Evolutionary conservation across 2,329 filamentous ascomycete genomes (phyloP).

Genomic region (Bipolaris sorokiniana): DNA sequence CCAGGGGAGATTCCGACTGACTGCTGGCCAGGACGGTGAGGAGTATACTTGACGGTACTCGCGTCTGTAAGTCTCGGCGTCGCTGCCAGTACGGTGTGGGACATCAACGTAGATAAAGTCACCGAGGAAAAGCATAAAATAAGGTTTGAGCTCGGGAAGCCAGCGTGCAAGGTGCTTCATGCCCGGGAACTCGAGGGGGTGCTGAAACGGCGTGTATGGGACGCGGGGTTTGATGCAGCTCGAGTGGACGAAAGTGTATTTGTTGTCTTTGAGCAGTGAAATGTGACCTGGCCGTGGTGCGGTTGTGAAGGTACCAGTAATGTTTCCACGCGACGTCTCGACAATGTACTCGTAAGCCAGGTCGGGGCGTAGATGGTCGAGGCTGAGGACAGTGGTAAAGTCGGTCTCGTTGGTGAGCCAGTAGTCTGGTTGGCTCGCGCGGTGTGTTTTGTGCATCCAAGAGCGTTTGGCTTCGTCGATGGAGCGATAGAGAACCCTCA

Average conservation of each 20-base stretch:
- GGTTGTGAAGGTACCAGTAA: constrained; percentile 79
- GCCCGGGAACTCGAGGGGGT: constrained; percentile 82
- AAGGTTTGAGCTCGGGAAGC: constrained; percentile 72
- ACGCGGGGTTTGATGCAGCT: constrained; percentile 93
- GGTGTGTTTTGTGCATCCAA: constrained; percentile 42
- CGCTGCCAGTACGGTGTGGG: constrained; percentile 75
- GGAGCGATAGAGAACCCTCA: constrained; percentile 54
- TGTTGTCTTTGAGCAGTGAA: constrained; percentile 64
- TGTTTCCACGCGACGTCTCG: constrained; percentile 72
- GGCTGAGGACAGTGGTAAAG: constrained; percentile 73
- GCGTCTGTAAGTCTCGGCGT: constrained; percentile 77
- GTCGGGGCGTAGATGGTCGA: constrained; percentile 72
- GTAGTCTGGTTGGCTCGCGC: constrained; percentile 39
- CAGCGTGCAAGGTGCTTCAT: constrained; percentile 76
- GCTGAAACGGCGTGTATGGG: constrained; percentile 83
- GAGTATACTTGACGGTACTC: constrained; percentile 97
- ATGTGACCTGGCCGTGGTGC: constrained; percentile 73
- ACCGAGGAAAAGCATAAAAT: constrained; percentile 75
- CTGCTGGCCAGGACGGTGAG: constrained; percentile 85
- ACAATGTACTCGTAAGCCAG: constrained; percentile 82
- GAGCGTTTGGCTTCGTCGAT: constrained; percentile 34
- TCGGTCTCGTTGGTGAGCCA: constrained; percentile 78
- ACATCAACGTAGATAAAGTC: constrained; percentile 94
- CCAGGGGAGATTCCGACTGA: constrained; percentile 86
- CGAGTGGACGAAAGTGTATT: constrained; percentile 88